phyloP scores from a whole-genome alignment of 78 protist species.

The Speleostelium caveatum region DNA sequence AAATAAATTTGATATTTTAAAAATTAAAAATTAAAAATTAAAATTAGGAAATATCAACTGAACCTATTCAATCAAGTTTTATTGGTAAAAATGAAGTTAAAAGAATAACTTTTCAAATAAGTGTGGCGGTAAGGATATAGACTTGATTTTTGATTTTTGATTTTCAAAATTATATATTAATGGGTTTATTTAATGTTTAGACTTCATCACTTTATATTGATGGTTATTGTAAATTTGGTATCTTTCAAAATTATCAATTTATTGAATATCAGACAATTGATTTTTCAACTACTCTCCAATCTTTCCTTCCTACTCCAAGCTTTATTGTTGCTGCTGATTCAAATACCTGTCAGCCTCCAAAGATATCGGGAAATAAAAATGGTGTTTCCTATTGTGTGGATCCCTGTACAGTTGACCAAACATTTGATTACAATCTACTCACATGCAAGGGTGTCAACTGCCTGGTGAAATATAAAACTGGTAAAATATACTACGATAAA shows the following conservation, averaged over 20 bases:
- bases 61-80: background rate
- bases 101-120: background rate
- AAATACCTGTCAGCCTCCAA: background rate
- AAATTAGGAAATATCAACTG: background rate
- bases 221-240: background rate
- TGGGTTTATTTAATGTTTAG: background rate
- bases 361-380: background rate
- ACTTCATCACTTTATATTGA: background rate
- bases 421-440: background rate
- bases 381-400: constrained; percentile 1
- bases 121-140: background rate
- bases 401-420: constrained; percentile 9
- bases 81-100: background rate
- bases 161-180: no score
- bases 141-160: no score
- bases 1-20: no score
- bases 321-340: background rate
- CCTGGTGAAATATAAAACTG: background rate
- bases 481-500: background rate
- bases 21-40: no score
- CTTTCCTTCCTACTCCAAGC: background rate
- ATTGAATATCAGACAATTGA: background rate
- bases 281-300: background rate
- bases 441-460: background rate
- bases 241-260: background rate